A percentile compares a stretch with the other conserved stretches of the same genome.
phyloP scores from a whole-genome alignment of 192 early-diverging fungal genomes.

The Blastocladiella britannica region DNA sequence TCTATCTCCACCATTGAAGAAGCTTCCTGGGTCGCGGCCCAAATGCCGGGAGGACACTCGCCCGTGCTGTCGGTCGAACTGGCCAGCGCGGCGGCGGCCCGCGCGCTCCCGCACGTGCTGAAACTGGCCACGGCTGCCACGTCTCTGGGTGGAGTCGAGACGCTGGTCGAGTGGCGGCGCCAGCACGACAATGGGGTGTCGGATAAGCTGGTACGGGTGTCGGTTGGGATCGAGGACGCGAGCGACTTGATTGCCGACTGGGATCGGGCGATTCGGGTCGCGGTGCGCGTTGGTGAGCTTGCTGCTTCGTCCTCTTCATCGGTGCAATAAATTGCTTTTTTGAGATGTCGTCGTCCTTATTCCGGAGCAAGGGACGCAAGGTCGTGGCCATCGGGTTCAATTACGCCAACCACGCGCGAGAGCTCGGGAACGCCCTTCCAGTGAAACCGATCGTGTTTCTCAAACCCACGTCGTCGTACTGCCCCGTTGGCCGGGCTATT shows the following conservation, averaged over 20 bases:
- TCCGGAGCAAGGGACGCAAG: no score
- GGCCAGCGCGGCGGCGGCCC: slow-evolving; percentile 18
- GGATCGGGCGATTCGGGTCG: slow-evolving; percentile 18
- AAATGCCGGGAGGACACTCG: slow-evolving; percentile 17
- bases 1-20: slow-evolving; percentile 5
- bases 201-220: slow-evolving; percentile 32
- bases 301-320: no score
- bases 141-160: slow-evolving; percentile 40
- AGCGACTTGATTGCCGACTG: slow-evolving; percentile 44
- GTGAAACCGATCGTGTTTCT: slow-evolving; percentile 76
- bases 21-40: slow-evolving; percentile 10
- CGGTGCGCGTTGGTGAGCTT: not conserved
- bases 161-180: slow-evolving; percentile 45
- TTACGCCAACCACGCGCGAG: slow-evolving; percentile 78
- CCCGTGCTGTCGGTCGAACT: slow-evolving; percentile 24
- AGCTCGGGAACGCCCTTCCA: slow-evolving; percentile 80
- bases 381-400: slow-evolving; percentile 90
- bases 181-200: slow-evolving; percentile 16
- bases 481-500: slow-evolving; percentile 40
- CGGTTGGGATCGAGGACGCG: slow-evolving; percentile 41
- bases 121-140: slow-evolving; percentile 32
- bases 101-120: slow-evolving; percentile 19
- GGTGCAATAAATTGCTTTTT: no score
- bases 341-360: no score
- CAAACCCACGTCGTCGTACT: slow-evolving; percentile 70